Base-by-base conservation (phyloP, 139 green algal species). In the Picochlorum sp. region DNA sequence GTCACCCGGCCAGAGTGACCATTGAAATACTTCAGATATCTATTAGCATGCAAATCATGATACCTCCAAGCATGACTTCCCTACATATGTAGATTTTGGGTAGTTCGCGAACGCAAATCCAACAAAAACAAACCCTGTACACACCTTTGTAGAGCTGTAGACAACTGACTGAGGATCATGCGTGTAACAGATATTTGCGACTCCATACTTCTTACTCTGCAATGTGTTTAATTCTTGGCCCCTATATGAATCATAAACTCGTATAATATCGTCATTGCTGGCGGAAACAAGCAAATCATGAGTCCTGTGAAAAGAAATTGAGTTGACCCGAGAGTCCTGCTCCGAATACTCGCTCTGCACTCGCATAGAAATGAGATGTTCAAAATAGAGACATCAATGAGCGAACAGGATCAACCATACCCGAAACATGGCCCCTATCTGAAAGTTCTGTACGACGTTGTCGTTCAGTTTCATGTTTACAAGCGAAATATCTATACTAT, bases 11-110 rank as follows among this genome's bases (percentile, higher is more conserved):
- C 83, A 6, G 52, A 74, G 76, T 96, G 91, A 9, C 88, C 89
- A 10, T 62, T 61, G 75, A 96, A 95, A 76, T 95, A 96, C 4
- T 86, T 74, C n/a, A 91, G 13, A 64, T 92, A 95, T 20, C 74
- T 67, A 68, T 95, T 95, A 68, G 81, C 74, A 52, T 88, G 69
- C 13, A 97, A 67, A n/a, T 82, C 82, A 37, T 90, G 83, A 69
- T 97, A 95, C 0, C 90, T 74, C 32, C 95, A 62, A 9, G 80
- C 74, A 61, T 96, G 84, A 32, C n/a, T 28, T 26, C 65, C 69
- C 64, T 75, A 24, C 37, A 14, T 41, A 41, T 30, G 28, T 30
- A 30, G 28, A 30, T 30, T 30, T 30, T 30, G 4, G 28, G 28
- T 30, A 30, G 28, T 30, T 30, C 28, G 4, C 28, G 4, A 30